Evolutionary conservation across 2,329 filamentous ascomycete species (phyloP).

Genomic region (Colletotrichum acutatum): DNA sequence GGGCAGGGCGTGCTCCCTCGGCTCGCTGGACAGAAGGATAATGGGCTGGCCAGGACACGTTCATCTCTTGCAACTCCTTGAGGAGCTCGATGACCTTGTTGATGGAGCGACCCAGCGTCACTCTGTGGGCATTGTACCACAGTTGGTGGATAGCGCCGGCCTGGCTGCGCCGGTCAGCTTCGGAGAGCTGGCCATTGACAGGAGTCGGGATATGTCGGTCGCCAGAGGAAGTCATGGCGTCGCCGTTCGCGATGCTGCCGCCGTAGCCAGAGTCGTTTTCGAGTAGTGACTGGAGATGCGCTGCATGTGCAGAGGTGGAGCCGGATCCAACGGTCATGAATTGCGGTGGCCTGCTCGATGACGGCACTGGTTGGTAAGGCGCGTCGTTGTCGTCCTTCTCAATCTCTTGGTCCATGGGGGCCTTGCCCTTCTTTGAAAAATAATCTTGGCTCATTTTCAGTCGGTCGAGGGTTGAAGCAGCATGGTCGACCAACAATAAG

Average conservation of each 20-base stretch:
- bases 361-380: slow-evolving; percentile 38
- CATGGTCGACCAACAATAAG: slow-evolving; percentile 45
- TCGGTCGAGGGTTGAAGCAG: slow-evolving; percentile 41
- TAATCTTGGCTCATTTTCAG: slow-evolving; percentile 71
- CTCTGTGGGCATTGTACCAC: slow-evolving; percentile 93
- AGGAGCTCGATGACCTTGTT: slow-evolving; percentile 86
- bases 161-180: slow-evolving; percentile 62
- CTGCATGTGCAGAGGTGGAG: slow-evolving; percentile 82
- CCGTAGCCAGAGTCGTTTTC: slow-evolving; percentile 94
- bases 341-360: slow-evolving; percentile 58
- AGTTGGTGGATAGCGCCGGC: slow-evolving; percentile 91
- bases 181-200: slow-evolving; percentile 48
- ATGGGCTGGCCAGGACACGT: slow-evolving; percentile 91
- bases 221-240: slow-evolving; percentile 51
- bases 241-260: slow-evolving; percentile 78
- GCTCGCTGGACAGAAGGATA: slow-evolving; percentile 86
- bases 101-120: slow-evolving; percentile 87
- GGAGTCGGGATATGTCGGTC: slow-evolving; percentile 36
- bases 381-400: slow-evolving; percentile 41
- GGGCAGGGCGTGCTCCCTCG: slow-evolving; percentile 66
- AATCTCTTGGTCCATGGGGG: slow-evolving; percentile 47
- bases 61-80: slow-evolving; percentile 87
- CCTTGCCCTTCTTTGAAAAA: slow-evolving; percentile 65
- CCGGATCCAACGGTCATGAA: slow-evolving; percentile 93
- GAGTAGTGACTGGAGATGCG: slow-evolving; percentile 82